Percentiles rank a stretch among this genome's conserved stretches.
phyloP scores from a whole-genome alignment of 2,329 filamentous ascomycete species.

The Alternaria sp. region DNA sequence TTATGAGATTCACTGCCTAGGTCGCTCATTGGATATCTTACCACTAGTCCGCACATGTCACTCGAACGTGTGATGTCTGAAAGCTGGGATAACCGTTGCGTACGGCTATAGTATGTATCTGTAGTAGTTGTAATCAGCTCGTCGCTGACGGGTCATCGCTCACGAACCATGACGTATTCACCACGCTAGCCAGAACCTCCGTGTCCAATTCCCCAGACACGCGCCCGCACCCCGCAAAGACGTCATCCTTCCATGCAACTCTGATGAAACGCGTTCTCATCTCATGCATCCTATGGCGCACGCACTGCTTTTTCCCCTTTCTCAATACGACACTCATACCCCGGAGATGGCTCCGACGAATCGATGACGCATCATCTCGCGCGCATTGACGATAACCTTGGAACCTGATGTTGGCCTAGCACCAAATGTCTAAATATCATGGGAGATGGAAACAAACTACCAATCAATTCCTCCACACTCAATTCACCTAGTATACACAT shows the following conservation, averaged over 20 bases:
- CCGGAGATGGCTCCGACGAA: background rate
- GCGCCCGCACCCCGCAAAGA: background rate
- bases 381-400: conserved; percentile 3
- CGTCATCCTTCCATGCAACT: background rate
- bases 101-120: background rate
- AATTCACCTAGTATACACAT: background rate
- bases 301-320: background rate
- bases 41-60: background rate
- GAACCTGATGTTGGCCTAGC: background rate
- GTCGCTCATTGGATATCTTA: background rate
- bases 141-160: background rate
- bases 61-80: background rate
- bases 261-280: background rate
- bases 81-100: background rate
- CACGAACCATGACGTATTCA: background rate
- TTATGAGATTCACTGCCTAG: background rate
- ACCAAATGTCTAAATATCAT: background rate
- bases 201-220: background rate
- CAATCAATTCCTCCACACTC: background rate
- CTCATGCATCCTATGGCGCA: background rate
- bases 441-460: background rate
- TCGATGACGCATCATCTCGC: background rate
- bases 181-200: background rate
- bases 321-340: background rate
- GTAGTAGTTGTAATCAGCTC: background rate